phyloP scores from a whole-genome alignment of 176 grass and related monocot genomes.

The Raddia distichophylla region DNA sequence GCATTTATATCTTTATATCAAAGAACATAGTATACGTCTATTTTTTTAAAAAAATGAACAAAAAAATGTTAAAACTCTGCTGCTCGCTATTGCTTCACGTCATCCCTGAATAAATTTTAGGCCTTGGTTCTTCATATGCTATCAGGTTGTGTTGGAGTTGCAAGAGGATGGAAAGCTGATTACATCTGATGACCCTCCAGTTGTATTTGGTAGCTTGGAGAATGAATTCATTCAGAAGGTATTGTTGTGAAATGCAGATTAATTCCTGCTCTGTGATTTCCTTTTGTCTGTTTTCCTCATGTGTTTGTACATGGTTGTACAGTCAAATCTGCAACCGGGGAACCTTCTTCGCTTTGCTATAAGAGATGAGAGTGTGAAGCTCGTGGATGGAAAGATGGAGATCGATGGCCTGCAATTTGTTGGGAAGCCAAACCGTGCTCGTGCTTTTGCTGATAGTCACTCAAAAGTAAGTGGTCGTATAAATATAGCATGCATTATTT shows the following conservation, averaged over 20 bases:
- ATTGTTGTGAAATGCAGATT: conserved; percentile 37
- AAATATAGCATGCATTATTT: conserved; percentile 14
- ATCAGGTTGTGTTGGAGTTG: conserved; percentile 94
- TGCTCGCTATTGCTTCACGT: not conserved
- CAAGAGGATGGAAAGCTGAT: conserved; percentile 85
- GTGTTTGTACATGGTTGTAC: conserved; percentile 37
- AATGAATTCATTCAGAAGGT: conserved; percentile 83
- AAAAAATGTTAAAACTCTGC: no score
- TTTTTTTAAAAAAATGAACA: not conserved
- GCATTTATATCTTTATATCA: not conserved
- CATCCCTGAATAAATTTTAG: conserved; percentile 1
- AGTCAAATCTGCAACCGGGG: conserved; percentile 70
- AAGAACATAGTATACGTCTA: not conserved
- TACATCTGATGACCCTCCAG: conserved; percentile 88
- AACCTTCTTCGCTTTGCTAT: conserved; percentile 76
- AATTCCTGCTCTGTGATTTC: not conserved
- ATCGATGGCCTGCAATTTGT: conserved; percentile 69
- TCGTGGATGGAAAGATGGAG: conserved; percentile 81
- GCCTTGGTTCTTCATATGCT: conserved; percentile 37
- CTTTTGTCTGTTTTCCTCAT: not conserved
- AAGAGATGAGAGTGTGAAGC: conserved; percentile 83
- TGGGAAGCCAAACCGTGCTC: conserved; percentile 65
- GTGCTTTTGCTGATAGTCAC: conserved; percentile 84
- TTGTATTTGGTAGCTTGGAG: conserved; percentile 71
- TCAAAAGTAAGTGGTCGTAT: conserved; percentile 73